Percentiles rank a stretch among this genome's conserved stretches.
Conservation (phyloP, 768 basidiomycete genomes). For the Polyporus arcularius region DNA sequence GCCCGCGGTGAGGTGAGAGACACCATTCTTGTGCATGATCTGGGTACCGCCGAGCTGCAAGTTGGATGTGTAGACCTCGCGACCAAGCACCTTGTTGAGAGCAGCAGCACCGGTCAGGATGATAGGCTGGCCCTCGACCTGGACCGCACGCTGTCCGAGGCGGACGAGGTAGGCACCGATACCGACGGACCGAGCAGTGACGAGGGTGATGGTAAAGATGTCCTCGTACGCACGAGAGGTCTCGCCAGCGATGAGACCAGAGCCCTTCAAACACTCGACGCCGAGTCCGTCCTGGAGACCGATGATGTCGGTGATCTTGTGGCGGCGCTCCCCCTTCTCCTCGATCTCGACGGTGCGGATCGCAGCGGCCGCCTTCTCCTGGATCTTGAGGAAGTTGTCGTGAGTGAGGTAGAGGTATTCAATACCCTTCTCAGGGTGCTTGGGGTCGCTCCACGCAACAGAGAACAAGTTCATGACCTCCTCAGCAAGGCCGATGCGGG, state of each 20-base stretch:
- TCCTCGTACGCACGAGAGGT: conserved; percentile 99
- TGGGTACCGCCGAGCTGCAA: conserved; percentile 99
- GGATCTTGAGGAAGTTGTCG: conserved; percentile 86
- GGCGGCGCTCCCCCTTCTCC: conserved; percentile 81
- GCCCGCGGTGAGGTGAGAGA: conserved; percentile 92
- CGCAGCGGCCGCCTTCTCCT: conserved; percentile 78
- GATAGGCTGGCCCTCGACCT: conserved; percentile 99
- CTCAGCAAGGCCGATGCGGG: conserved; percentile 93
- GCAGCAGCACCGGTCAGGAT: conserved; percentile 97
- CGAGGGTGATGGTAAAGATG: conserved; percentile 99
- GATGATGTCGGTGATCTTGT: conserved; percentile 96
- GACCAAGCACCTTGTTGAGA: conserved; percentile 97
- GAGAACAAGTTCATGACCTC: conserved; percentile 88
- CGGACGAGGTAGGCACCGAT: conserved; percentile 99
- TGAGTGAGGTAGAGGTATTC: conserved; percentile 94
- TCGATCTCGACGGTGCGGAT: conserved; percentile 85
- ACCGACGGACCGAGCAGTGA: conserved; percentile 97
- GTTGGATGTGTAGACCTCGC: conserved; percentile 98
- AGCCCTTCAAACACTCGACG: conserved; percentile 94
- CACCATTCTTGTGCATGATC: conserved; percentile 99
- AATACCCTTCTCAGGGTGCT: conserved; percentile 90
- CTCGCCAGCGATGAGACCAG: conserved; percentile 97
- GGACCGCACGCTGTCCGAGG: conserved; percentile 94
- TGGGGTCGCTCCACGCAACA: conserved; percentile 84
- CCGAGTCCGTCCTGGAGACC: conserved; percentile 97